phyloP scores from a whole-genome alignment of 768 basidiomycete genomes.

The Leccinum broughii region DNA sequence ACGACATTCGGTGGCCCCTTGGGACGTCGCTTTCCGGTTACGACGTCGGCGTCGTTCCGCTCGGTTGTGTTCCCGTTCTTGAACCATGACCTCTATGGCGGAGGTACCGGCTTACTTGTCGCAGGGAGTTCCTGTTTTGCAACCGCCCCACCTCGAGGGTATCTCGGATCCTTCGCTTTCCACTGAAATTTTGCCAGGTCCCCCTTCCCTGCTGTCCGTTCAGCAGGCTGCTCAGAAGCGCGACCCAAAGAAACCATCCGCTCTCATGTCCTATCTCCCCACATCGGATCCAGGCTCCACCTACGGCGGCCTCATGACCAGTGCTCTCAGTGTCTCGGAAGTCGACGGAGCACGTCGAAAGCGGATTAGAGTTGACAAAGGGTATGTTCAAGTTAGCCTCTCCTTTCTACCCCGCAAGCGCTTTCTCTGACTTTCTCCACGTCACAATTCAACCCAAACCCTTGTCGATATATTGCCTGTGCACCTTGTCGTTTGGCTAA shows the following conservation, averaged over 20 bases:
- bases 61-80: conserved; percentile 28
- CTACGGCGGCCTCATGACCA: conserved; percentile 74
- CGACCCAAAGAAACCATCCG: conserved; percentile 75
- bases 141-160: conserved; percentile 80
- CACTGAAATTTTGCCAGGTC: conserved; percentile 88
- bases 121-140: conserved; percentile 69
- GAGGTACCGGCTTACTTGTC: conserved; percentile 68
- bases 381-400: conserved; percentile 48
- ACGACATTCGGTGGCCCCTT: conserved; percentile 23
- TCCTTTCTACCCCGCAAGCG: conserved; percentile 24
- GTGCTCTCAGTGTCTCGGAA: conserved; percentile 57
- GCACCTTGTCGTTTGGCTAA: conserved; percentile 13
- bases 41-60: conserved; percentile 21
- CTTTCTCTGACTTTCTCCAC: conserved; percentile 25
- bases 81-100: conserved; percentile 70
- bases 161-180: conserved; percentile 69
- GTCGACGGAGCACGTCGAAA: conserved; percentile 69
- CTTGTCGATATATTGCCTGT: conserved; percentile 25
- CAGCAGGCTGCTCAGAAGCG: conserved; percentile 73
- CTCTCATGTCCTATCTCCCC: conserved; percentile 77
- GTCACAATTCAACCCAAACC: conserved; percentile 27
- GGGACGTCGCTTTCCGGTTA: conserved; percentile 19
- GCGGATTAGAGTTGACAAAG: conserved; percentile 71
- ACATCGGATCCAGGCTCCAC: conserved; percentile 86
- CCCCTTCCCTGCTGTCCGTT: conserved; percentile 70